Evolutionary conservation across 257 asterid genomes (phyloP), one percentile per base, ranked within the genome.

Genomic region (Capsicum chinense): DNA sequence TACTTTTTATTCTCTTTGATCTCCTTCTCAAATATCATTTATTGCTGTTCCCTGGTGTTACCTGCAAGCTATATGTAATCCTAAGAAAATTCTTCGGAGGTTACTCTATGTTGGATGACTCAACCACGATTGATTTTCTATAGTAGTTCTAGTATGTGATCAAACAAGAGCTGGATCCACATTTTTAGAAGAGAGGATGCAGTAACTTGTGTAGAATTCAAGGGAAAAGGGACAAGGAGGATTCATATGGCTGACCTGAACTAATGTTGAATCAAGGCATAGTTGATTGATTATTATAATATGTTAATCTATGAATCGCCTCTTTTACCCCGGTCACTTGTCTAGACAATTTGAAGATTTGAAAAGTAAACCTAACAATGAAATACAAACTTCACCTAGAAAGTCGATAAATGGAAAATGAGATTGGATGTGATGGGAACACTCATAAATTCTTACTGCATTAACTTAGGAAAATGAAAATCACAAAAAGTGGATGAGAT

Each of bases 141-240:
- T 52, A 19, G 80, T 73, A 19, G 80, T 73, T 74, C 80, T 19
- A 11, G 35, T 50, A 44, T 74, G 60, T 73, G 80, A 69, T 47
- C 59, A 73, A 69, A n/a, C 59, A 73, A 19, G 80, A 47, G 80
- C 48, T 14, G 3, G 56, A 74, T 48, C 80, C 19, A 74, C 60
- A 19, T 19, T 47, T 74, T 74, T 44, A 74, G 80, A 74, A 74
- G 60, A 74, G 44, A 74, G 59, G 60, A 74, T 21, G 62, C 60
- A 76, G 14, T 76, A 52, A 76, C 81, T 50, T 26, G n/a, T 44
- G 56, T 74, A 33, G 19, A 50, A 74, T 74, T 52, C 60, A 48
- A 73, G 62, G 62, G 81, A 74, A 26, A 74, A 74, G 62, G 59
- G 14, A 21, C 59, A 13, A 74, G 19, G 47, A 50, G 12, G 62